Base-by-base conservation (phyloP, 192 early-diverging fungal genomes). In the Helicostylum pulchrum region DNA sequence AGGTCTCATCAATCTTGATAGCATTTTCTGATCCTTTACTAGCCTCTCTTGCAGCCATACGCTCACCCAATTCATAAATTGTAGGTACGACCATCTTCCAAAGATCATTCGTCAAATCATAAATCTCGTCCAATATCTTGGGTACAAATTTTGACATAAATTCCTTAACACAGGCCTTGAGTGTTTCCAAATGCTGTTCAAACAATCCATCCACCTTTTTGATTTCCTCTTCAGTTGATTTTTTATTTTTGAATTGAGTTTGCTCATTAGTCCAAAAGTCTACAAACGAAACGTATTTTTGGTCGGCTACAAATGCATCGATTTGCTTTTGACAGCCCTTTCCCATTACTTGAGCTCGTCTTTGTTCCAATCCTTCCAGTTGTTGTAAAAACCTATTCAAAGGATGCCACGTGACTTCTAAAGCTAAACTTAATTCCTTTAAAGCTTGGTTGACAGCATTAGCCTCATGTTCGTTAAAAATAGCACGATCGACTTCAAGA, bases 341-440 rank as follows among this genome's bases (percentile, higher is more conserved):
- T 12, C 74, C 77, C 60, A 79, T 66, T 9, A 70, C 31, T 30
- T 21, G 12, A 14, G 46, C 43, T 19, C 71, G 36, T 7, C 53
- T 46, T 17, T 52, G 39, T 42, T 73, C 75, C 11, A 70, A 49
- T 21, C 56, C 4, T 14, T 21, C 14, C 4, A 77, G 20, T 30
- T 46, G 26, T 36, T 64, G 20, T 44, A 79, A 50, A 49, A 73
- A 70, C 1, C 73, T 62, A 36, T 72, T 72, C n/a, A 81, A 58
- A 46, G 77, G 85, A 58, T 70, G 75, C 88, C 90, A 92, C n/a
- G 86, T 83, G 0, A 77, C 78, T 46, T 78, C 80, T 68, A 89
- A 82, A 58, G 80, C 81, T 42, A 79, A 75, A 64, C 81, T 77
- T 44, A 90, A 74, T 47, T 77, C 79, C 32, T 80, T 73, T 68